Evolutionary conservation across 371 early-diverging fungal genomes (phyloP), one percentile per base, ranked within the genome.

Genomic region (Mortierella sp.): DNA sequence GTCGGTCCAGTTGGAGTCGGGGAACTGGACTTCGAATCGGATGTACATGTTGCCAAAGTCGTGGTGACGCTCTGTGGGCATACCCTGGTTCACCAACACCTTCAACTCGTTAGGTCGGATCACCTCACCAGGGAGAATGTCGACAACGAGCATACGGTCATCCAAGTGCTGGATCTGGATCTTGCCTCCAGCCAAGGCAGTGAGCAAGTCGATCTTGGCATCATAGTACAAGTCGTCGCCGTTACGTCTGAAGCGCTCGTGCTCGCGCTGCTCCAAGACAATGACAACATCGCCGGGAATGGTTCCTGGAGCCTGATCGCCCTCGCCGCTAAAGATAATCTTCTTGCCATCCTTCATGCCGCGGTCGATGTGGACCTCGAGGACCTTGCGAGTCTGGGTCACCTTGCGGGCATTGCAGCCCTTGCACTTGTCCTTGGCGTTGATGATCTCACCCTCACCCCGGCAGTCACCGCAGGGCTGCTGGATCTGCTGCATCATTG

Each of bases 401-500:
- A 94, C 87, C 88, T 97, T 97, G 75, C 92, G 91, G 29, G 94
- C 98, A 53, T 86, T 86, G 86, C 99, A 99, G 62, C 82, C 79
- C 74, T 88, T 92, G 91, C 98, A 98, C 57, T 93, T 87, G 84
- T 95, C 92, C 84, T 94, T 94, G 63, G 92, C 90, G 73, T 88
- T 87, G 70, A 98, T 96, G 70, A 91, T 87, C 77, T 96, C 93
- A 69, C 98, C 97, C 69, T 90, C 90, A 60, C 96, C 98, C 57
- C 88, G 87, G 86, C 98, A 98, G 57, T 88, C 91, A 18, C 87
- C 86, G 88, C 99, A 99, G 48, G 94, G 89, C 81, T 95, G 93
- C 83, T 98, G 98, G 84, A 97, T 91, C 86, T 97, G 98, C 87
- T 99, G 99, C 62, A 98, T 90, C 95, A 98, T 97, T 15, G 97